phyloP scores from a whole-genome alignment of 768 basidiomycete genomes.

The Neoboletus brunneissimus region DNA sequence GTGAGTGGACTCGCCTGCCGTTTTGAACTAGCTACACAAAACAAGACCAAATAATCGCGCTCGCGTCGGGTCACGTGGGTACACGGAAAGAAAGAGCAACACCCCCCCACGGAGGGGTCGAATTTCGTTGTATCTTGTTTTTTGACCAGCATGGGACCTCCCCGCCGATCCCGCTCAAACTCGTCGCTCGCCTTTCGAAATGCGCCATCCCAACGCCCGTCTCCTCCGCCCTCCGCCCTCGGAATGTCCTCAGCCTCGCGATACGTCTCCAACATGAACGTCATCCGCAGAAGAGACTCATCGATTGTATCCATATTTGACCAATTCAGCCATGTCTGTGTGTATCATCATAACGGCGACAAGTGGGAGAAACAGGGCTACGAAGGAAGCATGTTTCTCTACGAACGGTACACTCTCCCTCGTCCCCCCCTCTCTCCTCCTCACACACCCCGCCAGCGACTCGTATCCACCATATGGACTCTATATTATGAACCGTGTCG shows the following conservation, averaged over 20 bases:
- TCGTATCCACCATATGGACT: conserved; percentile 82
- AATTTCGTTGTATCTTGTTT: not conserved
- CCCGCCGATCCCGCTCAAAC: conserved; percentile 32
- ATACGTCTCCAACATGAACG: conserved; percentile 78
- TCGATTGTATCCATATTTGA: conserved; percentile 79
- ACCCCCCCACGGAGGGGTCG: conserved; percentile 23
- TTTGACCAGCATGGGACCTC: conserved; percentile 1
- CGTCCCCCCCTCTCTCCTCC: not conserved
- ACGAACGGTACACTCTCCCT: conserved; percentile 56
- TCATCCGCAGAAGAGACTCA: conserved; percentile 74
- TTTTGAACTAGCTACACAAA: conserved; percentile 39
- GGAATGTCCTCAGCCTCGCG: conserved; percentile 65
- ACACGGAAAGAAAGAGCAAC: not conserved
- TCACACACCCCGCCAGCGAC: conserved; percentile 41
- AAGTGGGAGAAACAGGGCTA: conserved; percentile 83
- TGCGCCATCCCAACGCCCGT: not conserved
- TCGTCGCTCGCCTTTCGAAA: conserved; percentile 24
- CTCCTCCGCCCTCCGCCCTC: conserved; percentile 12
- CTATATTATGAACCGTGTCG: conserved; percentile 80
- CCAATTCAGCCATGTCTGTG: conserved; percentile 84
- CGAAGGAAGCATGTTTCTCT: conserved; percentile 89
- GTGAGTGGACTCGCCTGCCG: conserved; percentile 23
- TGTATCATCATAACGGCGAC: conserved; percentile 70
- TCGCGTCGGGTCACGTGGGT: conserved; percentile 37
- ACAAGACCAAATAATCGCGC: conserved; percentile 38